Evolutionary conservation across 371 early-diverging fungal genomes (phyloP), one percentile per base, ranked within the genome.

Genomic region (Smittium culicis): DNA sequence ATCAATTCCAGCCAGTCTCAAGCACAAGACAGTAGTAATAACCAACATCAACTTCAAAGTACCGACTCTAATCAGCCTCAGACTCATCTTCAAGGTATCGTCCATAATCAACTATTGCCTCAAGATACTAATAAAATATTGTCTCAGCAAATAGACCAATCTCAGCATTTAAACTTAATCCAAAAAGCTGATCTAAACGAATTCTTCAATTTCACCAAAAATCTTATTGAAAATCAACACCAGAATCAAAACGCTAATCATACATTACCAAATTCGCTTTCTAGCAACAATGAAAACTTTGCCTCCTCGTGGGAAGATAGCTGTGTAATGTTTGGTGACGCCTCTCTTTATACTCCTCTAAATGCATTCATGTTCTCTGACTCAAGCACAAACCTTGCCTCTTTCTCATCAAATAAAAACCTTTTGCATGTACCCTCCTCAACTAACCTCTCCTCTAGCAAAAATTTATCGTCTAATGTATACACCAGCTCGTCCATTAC

Each of bases 301-400:
- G 27, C 57, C 25, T 57, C 57, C 5, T 57, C 57, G 24, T 57
- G 57, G 57, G 57, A 57, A 3, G 57, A 57, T 27, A 57, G 25
- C 27, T 57, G 16, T 27, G 14, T 57, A 20, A 20, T n/a, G 5
- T 61, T 54, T 59, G 54, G 54, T 25, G 67, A 66, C 28, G 67
- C 34, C 11, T 66, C 67, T 29, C 24, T 61, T 17, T 66, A 66
- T 29, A 27, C 57, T 5, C 67, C 67, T 61, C 25, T n/a, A 35
- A 66, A 66, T 28, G 67, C 67, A 11, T 33, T 66, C 25, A 34
- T 66, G 60, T 35, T 66, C n/a, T 31, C 35, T 25, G 67, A 66
- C n/a, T 25, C 11, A 2, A 55, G 5, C 24, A 58, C 5, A 11
- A 33, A 55, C n/a, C 54, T 11, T n/a, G 5, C 20, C 60, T 11